These are phyloP conservation scores for Aspergillus leporis DNA, from an alignment of 495 filamentous ascomycete species.

Conservation along the genomic window DNA sequence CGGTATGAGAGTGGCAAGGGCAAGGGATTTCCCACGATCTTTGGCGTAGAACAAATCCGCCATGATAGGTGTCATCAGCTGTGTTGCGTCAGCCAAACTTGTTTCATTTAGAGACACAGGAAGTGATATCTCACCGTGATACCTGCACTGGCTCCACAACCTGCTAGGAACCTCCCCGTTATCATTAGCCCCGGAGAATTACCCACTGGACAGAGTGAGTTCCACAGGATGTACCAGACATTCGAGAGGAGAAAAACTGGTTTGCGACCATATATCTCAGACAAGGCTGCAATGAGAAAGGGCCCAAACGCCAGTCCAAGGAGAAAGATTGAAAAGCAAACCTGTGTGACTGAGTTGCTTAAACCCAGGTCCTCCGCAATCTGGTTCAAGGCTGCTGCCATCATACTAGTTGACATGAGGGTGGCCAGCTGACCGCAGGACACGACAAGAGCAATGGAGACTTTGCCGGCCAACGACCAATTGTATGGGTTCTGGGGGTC, in stretches of 20 bases:
- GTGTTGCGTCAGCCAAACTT: not conserved
- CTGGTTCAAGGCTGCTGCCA: conserved; percentile 6
- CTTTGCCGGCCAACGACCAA: not conserved
- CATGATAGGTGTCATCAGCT: conserved; percentile 3
- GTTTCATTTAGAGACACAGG: not conserved
- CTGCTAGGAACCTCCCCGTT: conserved; percentile 1
- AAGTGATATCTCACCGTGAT: not conserved
- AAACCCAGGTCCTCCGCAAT: not conserved
- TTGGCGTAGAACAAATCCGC: conserved; percentile 8
- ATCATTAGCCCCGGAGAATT: conserved; percentile 4
- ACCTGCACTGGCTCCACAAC: not conserved
- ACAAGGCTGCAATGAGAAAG: conserved; percentile 2
- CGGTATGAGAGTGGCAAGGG: conserved; percentile 3
- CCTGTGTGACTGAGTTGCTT: not conserved
- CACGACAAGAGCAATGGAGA: conserved; percentile 4
- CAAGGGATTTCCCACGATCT: conserved; percentile 6
- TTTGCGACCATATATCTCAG: conserved; percentile 8
- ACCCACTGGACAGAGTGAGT: conserved; percentile 3
- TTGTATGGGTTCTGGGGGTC: conserved; percentile 7
- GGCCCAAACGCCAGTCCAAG: conserved; percentile 2
- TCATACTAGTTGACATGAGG: conserved; percentile 9
- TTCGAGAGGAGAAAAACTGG: not conserved
- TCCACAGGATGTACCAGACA: conserved; percentile 8
- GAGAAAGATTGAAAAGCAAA: conserved; percentile 3
- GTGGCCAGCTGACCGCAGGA: conserved; percentile 3